Evolutionary conservation across 108 stramenopile species (phyloP), one percentile per base, ranked within the genome.

Genomic region (Hondaea fermentalgiana): DNA sequence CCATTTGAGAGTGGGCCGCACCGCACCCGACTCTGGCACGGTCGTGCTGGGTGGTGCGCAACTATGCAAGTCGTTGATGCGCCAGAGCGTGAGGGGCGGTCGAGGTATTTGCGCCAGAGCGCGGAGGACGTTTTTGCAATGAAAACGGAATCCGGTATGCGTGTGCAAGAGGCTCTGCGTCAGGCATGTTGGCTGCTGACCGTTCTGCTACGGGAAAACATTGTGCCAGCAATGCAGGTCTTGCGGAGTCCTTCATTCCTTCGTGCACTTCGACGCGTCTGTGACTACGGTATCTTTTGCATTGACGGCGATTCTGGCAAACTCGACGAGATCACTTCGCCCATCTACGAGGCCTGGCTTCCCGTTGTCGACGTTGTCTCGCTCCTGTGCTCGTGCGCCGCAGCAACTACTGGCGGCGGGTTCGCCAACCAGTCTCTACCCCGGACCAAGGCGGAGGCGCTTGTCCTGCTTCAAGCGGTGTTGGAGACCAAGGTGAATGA

Each of bases 141-240:
- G 49, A n/a, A 23, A 12, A 47, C 51, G 51, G 45, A 47, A 2
- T 83, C 76, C 0, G 76, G 76, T 16, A 47, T 83, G n/a, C 76
- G 76, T 2, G 76, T 83, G 17, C 49, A 83, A 35, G 76, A 83
- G 23, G 23, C 19, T 35, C 19, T 83, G 19, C 76, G 76, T 6
- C 76, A 83, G 49, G 76, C 76, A 12, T 83, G 76, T 23, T 83
- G 76, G 76, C 51, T 83, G 51, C 51, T 83, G 51, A 83, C 45
- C 6, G 51, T 83, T 25, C 76, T 83, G 8, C 23, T 83, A 53
- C 45, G 76, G 6, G 76, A 83, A 23, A 53, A 83, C 19, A 12
- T 83, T 0, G 23, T 83, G 14, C 76, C 45, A 2, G 45, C 76
- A 47, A 83, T 83, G 51, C 49, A 83, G 25, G 25, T 83, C 28